Conservation (phyloP, 2,329 filamentous ascomycete species). For the Pseudogymnoascus verrucosus region DNA sequence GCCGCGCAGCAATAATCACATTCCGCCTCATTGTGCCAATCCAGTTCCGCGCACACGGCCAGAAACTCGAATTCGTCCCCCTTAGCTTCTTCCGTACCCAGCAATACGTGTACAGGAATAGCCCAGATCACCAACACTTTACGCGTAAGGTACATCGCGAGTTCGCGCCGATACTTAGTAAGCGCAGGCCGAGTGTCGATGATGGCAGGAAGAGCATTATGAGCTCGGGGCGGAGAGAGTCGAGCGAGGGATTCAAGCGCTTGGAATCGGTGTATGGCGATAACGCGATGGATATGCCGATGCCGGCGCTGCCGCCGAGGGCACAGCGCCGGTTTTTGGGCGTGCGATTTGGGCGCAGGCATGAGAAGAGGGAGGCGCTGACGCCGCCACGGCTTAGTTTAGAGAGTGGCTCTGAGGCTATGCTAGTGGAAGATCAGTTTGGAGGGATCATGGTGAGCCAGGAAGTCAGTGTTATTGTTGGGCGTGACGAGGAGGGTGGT, state of each 20-base stretch:
- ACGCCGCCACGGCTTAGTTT: not conserved
- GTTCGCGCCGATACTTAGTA: conserved; percentile 42
- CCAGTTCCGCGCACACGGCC: conserved; percentile 43
- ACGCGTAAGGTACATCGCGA: conserved; percentile 53
- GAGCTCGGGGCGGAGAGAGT: not conserved
- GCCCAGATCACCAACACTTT: conserved; percentile 50
- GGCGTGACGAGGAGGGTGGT: conserved; percentile 14
- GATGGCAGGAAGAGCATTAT: conserved; percentile 1
- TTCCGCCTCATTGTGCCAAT: conserved; percentile 56
- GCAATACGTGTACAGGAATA: conserved; percentile 51
- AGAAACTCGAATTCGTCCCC: conserved; percentile 51
- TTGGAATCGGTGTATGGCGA: not conserved
- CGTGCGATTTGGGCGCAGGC: not conserved
- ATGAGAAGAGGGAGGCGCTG: not conserved
- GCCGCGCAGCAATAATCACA: conserved; percentile 38
- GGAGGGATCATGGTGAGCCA: conserved; percentile 56
- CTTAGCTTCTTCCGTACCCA: conserved; percentile 58
- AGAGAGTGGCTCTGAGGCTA: conserved; percentile 17
- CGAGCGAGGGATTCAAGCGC: not conserved
- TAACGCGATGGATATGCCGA: not conserved
- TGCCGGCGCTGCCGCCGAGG: not conserved
- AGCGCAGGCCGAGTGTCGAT: conserved; percentile 16
- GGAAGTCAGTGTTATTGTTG: conserved; percentile 49
- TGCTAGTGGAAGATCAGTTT: conserved; percentile 23
- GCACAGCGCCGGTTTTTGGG: not conserved